Evolutionary conservation across 352 stramenopile species (phyloP), one percentile per base, ranked within the genome.

Genomic region (Phytopythium vexans): DNA sequence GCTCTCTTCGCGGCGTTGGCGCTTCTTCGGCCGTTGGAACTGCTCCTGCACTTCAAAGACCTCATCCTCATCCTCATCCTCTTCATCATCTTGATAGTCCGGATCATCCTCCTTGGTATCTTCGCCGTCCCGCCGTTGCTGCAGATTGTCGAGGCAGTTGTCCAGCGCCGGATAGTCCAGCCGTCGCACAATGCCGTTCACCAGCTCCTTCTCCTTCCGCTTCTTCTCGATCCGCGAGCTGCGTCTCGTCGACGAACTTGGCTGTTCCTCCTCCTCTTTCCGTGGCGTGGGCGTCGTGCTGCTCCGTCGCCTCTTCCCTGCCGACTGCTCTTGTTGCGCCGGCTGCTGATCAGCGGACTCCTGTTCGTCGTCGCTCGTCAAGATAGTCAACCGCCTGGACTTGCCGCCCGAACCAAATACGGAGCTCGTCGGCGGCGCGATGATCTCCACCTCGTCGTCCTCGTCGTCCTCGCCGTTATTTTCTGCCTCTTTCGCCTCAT

Each of bases 151-250:
- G 27, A 93, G 53, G 57, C 78, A 91, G 53, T 88, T 93, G 11
- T 88, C 72, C 52, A 91, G 57, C 15, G 77, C 71, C 4, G 70
- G 52, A 45, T 84, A 91, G 50, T 85, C 62, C 33, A 92, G 54
- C 43, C 86, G 88, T 1, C 79, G 67, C 1, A 48, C 58, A 21
- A 55, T 74, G 7, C 51, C 43, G n/a, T 64, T 52, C 14, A 75
- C 58, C 15, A 47, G 51, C 33, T 67, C 63, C 46, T 89, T 89
- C 42, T 78, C 65, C 42, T 82, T 39, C 7, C 63, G 81, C 48
- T 78, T 77, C 31, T 55, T 64, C 35, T 88, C 64, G 21, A 92
- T 87, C 10, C 79, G 77, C 21, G 69, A 83, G 68, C 77, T 89
- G 10, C 79, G 70, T 47, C 77, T 69, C 0, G 65, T 74, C 12